phyloP scores from a whole-genome alignment of 2,329 filamentous ascomycete species.

The Aureobasidium pullulans region DNA sequence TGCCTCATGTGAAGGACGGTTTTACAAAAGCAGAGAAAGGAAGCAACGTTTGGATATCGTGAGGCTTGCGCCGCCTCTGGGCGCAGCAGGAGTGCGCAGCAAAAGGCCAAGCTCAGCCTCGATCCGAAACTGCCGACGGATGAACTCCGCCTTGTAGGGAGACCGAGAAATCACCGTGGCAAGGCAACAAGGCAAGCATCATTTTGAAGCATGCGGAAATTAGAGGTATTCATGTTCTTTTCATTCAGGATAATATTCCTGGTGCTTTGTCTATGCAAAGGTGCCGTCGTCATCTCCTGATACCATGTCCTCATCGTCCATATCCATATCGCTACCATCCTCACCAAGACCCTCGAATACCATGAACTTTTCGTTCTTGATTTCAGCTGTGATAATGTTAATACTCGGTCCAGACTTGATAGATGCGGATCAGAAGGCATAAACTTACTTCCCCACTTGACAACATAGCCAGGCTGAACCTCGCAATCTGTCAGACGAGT shows the following conservation, averaged over 20 bases:
- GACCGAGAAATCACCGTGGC: too few relatives aligned
- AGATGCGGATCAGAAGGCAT: neutral
- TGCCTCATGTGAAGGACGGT: neutral
- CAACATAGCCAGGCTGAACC: constrained; percentile 75
- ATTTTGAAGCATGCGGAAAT: neutral
- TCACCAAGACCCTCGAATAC: constrained; percentile 36
- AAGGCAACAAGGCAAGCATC: too few relatives aligned
- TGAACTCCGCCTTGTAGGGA: too few relatives aligned
- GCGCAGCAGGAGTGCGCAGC: too few relatives aligned
- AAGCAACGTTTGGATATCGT: neutral
- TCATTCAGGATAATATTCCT: neutral
- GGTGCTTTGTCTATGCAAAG: neutral
- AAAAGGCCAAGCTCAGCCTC: too few relatives aligned
- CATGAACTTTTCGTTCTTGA: constrained; percentile 58
- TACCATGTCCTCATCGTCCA: constrained; percentile 16
- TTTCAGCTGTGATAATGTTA: constrained; percentile 34
- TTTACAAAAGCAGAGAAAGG: neutral
- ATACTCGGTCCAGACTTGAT: too few relatives aligned
- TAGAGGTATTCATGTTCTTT: neutral
- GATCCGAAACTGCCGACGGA: too few relatives aligned
- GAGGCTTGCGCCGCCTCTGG: neutral
- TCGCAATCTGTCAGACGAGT: constrained; percentile 77
- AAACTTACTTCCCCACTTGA: constrained; percentile 62
- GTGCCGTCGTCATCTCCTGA: neutral
- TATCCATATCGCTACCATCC: constrained; percentile 20